These are phyloP conservation scores for Phytophthora colocasiae DNA, from an alignment of 352 stramenopile species.

Conservation along the genomic window DNA sequence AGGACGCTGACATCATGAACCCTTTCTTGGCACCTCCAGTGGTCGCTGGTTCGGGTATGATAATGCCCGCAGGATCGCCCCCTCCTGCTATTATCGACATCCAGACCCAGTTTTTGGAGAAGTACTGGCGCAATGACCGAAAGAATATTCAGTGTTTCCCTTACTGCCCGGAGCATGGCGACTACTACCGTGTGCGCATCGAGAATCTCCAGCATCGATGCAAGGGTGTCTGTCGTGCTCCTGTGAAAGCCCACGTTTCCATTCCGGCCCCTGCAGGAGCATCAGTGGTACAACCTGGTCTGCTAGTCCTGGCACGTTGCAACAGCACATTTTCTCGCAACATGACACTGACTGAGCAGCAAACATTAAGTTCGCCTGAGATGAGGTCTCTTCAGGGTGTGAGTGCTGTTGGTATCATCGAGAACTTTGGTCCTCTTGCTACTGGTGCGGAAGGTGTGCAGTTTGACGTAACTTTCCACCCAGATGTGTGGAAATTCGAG, in stretches of 20 bases:
- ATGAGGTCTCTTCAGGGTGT: conserved; percentile 78
- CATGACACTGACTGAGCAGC: conserved; percentile 55
- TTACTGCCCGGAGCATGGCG: conserved; percentile 88
- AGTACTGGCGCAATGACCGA: conserved; percentile 93
- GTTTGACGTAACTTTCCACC: conserved; percentile 87
- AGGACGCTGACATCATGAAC: conserved; percentile 53
- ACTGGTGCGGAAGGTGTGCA: conserved; percentile 49
- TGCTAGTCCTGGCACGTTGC: conserved; percentile 79
- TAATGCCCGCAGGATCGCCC: conserved; percentile 24
- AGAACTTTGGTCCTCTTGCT: conserved; percentile 54
- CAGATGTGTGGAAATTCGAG: conserved; percentile 92
- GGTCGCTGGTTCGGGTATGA: conserved; percentile 9
- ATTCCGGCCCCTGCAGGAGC: conserved; percentile 47
- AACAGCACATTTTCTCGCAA: conserved; percentile 87
- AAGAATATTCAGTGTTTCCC: conserved; percentile 95
- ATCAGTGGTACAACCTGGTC: conserved; percentile 37
- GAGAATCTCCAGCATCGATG: conserved; percentile 83
- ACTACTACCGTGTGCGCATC: conserved; percentile 91
- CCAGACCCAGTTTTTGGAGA: conserved; percentile 85
- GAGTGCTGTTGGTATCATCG: conserved; percentile 71
- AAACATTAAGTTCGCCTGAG: conserved; percentile 55
- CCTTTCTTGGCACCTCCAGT: conserved; percentile 49
- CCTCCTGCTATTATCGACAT: conserved; percentile 72
- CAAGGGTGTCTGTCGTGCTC: conserved; percentile 86
- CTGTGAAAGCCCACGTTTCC: conserved; percentile 75